Percentiles rank a stretch among this genome's conserved stretches.
phyloP scores from a whole-genome alignment of 2,329 filamentous ascomycete species.

The Epichloe amarillans region DNA sequence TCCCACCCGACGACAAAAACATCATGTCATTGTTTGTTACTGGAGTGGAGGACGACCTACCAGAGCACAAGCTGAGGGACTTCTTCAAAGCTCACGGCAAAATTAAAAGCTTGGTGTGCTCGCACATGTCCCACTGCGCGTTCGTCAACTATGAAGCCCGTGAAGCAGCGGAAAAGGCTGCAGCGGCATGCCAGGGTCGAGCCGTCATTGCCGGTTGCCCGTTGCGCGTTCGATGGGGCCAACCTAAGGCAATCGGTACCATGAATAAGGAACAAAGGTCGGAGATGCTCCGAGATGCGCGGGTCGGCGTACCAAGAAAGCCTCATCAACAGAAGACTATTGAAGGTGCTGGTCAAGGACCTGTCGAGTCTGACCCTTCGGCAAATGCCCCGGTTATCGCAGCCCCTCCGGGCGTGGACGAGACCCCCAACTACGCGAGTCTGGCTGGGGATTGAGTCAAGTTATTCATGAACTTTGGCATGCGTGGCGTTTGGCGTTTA shows the following conservation, averaged over 20 bases:
- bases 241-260: constrained; percentile 79
- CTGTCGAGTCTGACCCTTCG: constrained; percentile 16
- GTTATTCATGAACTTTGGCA: constrained; percentile 6
- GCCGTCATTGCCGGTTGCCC: constrained; percentile 87
- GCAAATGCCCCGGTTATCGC: constrained; percentile 37
- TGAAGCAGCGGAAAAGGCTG: constrained; percentile 73
- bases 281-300: constrained; percentile 64
- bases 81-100: constrained; percentile 85
- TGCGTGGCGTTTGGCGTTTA: constrained; percentile 18
- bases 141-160: constrained; percentile 90
- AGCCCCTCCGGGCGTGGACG: constrained; percentile 64
- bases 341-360: constrained; percentile 25
- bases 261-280: constrained; percentile 79
- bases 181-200: constrained; percentile 71
- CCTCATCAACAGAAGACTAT: constrained; percentile 16
- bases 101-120: constrained; percentile 85
- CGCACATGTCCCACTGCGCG: constrained; percentile 92
- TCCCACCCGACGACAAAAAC: constrained; percentile 69
- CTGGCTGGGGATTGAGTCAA: constrained; percentile 58
- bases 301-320: constrained; percentile 22
- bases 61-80: constrained; percentile 78
- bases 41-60: constrained; percentile 89
- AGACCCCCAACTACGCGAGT: constrained; percentile 69
- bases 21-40: constrained; percentile 92
- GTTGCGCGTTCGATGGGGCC: constrained; percentile 80